These are phyloP conservation scores for Solanum sitiens DNA, from an alignment of 257 asterid genomes.

Conservation along the genomic window DNA sequence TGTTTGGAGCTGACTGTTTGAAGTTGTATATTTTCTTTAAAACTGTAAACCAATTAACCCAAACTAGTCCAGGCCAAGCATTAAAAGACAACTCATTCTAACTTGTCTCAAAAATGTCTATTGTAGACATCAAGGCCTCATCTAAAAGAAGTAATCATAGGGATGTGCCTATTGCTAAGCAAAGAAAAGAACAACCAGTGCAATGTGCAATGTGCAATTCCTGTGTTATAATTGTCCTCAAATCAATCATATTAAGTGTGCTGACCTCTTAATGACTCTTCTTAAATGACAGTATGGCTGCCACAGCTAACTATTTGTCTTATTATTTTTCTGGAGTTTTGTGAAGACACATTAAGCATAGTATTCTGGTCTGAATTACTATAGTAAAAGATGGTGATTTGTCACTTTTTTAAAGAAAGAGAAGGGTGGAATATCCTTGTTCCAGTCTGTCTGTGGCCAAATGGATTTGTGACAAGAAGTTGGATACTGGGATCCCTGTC, in stretches of 20 bases:
- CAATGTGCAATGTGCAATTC: not conserved
- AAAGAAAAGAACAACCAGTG: not conserved
- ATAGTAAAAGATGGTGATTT: not conserved
- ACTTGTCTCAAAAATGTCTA: not conserved
- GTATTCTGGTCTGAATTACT: not conserved
- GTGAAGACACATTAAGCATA: not conserved
- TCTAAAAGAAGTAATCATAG: not conserved
- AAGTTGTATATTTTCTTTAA: not conserved
- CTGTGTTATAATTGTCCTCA: not conserved
- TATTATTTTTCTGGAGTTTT: not conserved
- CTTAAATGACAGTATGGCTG: not conserved
- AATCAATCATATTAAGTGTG: not conserved
- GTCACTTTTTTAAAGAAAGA: not conserved
- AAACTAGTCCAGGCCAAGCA: not conserved
- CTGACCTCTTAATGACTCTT: not conserved
- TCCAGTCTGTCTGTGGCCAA: not conserved
- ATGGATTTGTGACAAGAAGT: not conserved
- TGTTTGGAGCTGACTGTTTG: not conserved
- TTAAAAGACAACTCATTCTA: not conserved
- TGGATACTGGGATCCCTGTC: not conserved
- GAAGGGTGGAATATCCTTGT: not conserved
- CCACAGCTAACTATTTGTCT: not conserved
- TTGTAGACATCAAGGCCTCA: not conserved
- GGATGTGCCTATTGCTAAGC: not conserved
- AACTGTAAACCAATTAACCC: not conserved